These are phyloP conservation scores for Hypoxylon cercidicola DNA, from an alignment of 495 filamentous ascomycete species.

Conservation along the genomic window DNA sequence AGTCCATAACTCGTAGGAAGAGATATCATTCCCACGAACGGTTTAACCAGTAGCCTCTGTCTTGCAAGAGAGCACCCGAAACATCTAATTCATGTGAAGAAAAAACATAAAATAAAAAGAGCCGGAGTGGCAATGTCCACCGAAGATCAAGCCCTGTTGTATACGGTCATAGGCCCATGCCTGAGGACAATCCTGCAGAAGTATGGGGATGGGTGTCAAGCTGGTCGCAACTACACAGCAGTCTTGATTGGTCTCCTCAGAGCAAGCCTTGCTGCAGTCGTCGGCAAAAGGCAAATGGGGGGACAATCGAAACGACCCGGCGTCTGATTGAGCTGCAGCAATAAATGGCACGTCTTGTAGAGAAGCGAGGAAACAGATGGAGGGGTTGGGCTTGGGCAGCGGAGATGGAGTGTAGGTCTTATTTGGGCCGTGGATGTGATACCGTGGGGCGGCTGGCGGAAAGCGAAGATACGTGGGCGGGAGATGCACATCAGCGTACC, in stretches of 20 bases:
- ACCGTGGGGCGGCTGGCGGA: constrained; percentile 51
- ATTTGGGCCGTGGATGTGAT: constrained; percentile 49
- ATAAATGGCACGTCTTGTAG: constrained; percentile 43
- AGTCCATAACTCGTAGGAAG: constrained; percentile 51
- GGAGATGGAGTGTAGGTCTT: constrained; percentile 51
- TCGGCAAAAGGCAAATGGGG: constrained; percentile 44
- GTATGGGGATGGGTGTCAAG: constrained; percentile 39
- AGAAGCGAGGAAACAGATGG: constrained; percentile 45
- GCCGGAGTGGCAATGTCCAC: constrained; percentile 36
- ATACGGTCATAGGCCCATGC: constrained; percentile 42
- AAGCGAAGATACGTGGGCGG: constrained; percentile 43
- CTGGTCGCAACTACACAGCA: constrained; percentile 29
- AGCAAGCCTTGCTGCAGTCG: constrained; percentile 39
- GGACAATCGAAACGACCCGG: constrained; percentile 43
- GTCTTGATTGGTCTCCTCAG: constrained; percentile 38
- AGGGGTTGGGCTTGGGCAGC: constrained; percentile 48
- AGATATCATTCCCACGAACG: constrained; percentile 39
- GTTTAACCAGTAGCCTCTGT: constrained; percentile 32
- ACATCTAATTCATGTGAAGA: constrained; percentile 34
- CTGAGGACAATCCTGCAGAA: constrained; percentile 32
- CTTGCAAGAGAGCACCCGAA: constrained; percentile 23
- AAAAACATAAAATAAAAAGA: constrained; percentile 22
- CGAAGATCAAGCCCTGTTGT: constrained; percentile 31
- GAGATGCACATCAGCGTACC: constrained; percentile 45
- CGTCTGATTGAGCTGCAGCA: constrained; percentile 45